Evolutionary conservation across 2,329 filamentous ascomycete genomes (phyloP).

Genomic region (Diaporthe sp.): DNA sequence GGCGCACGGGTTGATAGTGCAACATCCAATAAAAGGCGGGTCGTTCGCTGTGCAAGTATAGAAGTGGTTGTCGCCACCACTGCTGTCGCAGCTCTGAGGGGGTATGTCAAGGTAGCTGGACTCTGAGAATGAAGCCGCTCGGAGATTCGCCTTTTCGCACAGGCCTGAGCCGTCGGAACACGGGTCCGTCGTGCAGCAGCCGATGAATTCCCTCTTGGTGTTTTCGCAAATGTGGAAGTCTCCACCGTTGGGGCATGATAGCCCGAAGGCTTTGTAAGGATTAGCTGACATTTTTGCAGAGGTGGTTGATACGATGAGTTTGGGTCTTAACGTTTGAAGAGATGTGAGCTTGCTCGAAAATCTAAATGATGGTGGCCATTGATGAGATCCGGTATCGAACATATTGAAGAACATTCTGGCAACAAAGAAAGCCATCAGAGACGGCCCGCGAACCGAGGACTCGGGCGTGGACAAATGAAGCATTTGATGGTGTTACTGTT

Average conservation of each 20-base stretch:
- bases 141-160: constrained; percentile 50
- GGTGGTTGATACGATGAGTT: background rate
- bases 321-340: background rate
- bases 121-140: constrained; percentile 48
- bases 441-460: background rate
- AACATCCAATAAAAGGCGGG: constrained; percentile 57
- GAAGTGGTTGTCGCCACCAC: constrained; percentile 47
- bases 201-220: constrained; percentile 51
- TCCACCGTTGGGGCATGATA: constrained; percentile 48
- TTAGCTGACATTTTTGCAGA: constrained; percentile 5
- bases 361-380: background rate
- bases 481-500: background rate
- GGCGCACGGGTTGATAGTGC: constrained; percentile 51
- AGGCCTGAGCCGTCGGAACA: constrained; percentile 49
- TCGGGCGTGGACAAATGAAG: background rate
- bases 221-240: constrained; percentile 53
- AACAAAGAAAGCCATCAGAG: constrained; percentile 4
- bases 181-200: constrained; percentile 55
- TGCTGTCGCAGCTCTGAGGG: constrained; percentile 50
- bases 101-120: constrained; percentile 46
- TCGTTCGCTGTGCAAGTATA: constrained; percentile 49
- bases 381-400: background rate
- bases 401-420: background rate
- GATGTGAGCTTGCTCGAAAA: background rate
- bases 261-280: constrained; percentile 34